Evolutionary conservation across 495 filamentous ascomycete genomes (phyloP).

Genomic region (Penicillium longicatenatum): DNA sequence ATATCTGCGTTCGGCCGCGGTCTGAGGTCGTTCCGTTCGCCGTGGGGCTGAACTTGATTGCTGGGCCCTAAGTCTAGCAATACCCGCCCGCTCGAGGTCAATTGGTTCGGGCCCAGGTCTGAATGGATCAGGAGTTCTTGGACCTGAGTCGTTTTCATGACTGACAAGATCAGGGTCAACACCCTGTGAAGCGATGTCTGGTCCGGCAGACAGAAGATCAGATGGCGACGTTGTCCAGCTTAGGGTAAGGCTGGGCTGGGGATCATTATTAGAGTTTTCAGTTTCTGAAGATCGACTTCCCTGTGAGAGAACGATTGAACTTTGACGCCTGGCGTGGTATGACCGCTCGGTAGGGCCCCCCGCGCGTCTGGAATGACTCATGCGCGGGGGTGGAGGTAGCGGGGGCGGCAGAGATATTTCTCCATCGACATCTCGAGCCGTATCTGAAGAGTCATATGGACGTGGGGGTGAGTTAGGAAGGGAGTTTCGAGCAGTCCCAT

Average conservation of each 20-base stretch:
- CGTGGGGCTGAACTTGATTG: conserved; percentile 39
- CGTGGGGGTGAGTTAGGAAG: conserved; percentile 40
- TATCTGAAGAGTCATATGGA: conserved; percentile 26
- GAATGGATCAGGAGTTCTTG: conserved; percentile 15
- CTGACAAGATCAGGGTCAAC: conserved; percentile 13
- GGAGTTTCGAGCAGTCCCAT: conserved; percentile 44
- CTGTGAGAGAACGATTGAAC: conserved; percentile 50
- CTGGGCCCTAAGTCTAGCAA: conserved; percentile 31
- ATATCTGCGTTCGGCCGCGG: conserved; percentile 29
- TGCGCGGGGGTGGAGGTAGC: neutral
- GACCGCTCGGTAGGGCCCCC: conserved; percentile 26
- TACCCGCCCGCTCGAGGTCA: conserved; percentile 17
- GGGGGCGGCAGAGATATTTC: neutral
- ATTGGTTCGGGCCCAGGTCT: conserved; percentile 20
- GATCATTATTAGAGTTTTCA: conserved; percentile 28
- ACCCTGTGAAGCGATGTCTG: conserved; percentile 23
- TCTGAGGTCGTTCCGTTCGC: conserved; percentile 30
- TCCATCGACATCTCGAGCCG: conserved; percentile 27
- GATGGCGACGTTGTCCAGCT: conserved; percentile 44
- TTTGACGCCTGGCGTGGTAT: conserved; percentile 44
- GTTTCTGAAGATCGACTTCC: conserved; percentile 26
- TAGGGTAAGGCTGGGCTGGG: conserved; percentile 38
- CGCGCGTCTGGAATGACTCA: conserved; percentile 25
- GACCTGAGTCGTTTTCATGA: conserved; percentile 11
- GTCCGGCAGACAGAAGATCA: conserved; percentile 29